Percentiles rank a stretch among this genome's conserved stretches.
Evolutionary conservation across 805 yeast species (phyloP).

Genomic region (Tetrapisispora arboricola): DNA sequence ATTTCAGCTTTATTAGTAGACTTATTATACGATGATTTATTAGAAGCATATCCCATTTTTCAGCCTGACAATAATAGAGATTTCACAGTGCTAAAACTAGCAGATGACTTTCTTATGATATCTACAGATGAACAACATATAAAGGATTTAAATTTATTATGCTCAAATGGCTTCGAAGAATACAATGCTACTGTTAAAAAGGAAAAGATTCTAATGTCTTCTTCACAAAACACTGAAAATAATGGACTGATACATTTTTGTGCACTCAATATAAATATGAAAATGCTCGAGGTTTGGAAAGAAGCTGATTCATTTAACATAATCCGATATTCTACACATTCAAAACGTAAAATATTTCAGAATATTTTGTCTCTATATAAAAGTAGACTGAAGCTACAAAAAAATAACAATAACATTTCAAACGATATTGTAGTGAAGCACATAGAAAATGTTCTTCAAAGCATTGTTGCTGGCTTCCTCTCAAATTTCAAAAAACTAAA

Average conservation of each 20-base stretch:
- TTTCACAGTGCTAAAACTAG: constrained; percentile 48
- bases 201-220: constrained; percentile 31
- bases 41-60: constrained; percentile 29
- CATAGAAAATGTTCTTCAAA: constrained; percentile 3
- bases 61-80: constrained; percentile 15
- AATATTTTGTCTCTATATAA: constrained; percentile 22
- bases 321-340: constrained; percentile 6
- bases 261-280: constrained; percentile 32
- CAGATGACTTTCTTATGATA: constrained; percentile 78
- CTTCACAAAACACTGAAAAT: constrained; percentile 2
- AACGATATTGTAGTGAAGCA: constrained; percentile 3
- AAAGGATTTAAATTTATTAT: constrained; percentile 18
- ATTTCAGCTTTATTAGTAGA: constrained; percentile 70
- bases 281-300: constrained; percentile 31
- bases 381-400: constrained; percentile 18
- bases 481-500: constrained; percentile 3
- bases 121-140: constrained; percentile 35
- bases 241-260: constrained; percentile 30
- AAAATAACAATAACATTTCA: background rate
- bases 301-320: constrained; percentile 13
- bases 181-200: constrained; percentile 35
- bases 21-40: constrained; percentile 53
- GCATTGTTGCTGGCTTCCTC: constrained; percentile 2
- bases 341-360: constrained; percentile 16
- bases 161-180: constrained; percentile 32